These are phyloP conservation scores for Xylariaceae sp. DNA, from an alignment of 2,329 filamentous ascomycete genomes.

Conservation along the genomic window DNA sequence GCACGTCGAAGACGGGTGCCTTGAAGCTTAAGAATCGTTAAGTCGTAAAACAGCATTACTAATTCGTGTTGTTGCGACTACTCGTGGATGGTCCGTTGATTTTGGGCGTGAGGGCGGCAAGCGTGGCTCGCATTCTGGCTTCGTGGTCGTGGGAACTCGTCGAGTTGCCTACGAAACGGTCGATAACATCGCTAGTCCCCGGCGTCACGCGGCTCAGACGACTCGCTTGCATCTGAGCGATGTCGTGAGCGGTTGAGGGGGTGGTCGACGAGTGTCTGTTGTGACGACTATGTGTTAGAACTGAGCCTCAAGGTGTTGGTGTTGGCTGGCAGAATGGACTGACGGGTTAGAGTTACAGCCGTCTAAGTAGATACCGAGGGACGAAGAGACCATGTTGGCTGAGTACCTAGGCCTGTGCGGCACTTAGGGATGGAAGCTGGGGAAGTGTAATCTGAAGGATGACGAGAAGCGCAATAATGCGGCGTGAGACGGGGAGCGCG, in stretches of 20 bases:
- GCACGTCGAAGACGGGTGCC: neutral
- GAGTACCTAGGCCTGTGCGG: neutral
- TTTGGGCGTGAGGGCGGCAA: slow-evolving; percentile 2
- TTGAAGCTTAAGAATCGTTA: neutral
- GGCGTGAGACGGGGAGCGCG: too few species aligned
- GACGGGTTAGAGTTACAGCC: neutral
- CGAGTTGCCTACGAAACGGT: slow-evolving; percentile 7
- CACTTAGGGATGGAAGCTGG: neutral
- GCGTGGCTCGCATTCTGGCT: neutral
- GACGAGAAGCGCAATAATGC: neutral
- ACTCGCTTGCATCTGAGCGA: neutral
- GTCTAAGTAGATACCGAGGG: neutral
- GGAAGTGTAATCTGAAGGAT: neutral
- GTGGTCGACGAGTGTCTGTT: slow-evolving; percentile 16
- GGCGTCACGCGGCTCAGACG: slow-evolving; percentile 1
- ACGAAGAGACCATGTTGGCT: neutral
- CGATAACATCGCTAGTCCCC: slow-evolving; percentile 2
- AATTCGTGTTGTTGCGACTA: slow-evolving; percentile 46
- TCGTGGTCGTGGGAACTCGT: slow-evolving; percentile 7
- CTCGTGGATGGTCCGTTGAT: slow-evolving; percentile 34
- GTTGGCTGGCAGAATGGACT: neutral
- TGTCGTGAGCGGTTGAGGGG: slow-evolving; percentile 9
- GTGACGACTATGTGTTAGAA: slow-evolving; percentile 4
- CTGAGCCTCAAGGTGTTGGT: neutral
- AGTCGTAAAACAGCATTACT: neutral